Percentiles rank a stretch among this genome's conserved stretches.
These are phyloP conservation scores for Handroanthus guayacan DNA, from an alignment of 257 asterid species.

Conservation along the genomic window DNA sequence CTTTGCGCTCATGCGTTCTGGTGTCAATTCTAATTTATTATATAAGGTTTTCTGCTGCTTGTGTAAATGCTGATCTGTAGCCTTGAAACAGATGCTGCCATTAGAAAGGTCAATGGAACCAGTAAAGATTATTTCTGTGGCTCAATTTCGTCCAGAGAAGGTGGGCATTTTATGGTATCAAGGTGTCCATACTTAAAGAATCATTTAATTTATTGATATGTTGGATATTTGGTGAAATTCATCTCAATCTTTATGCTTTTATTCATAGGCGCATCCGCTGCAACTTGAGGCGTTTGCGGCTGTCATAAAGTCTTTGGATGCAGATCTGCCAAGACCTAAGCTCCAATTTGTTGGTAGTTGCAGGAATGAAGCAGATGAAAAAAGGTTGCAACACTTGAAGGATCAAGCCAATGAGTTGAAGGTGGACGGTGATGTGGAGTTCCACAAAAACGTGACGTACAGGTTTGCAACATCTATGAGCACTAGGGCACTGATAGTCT, in stretches of 20 bases:
- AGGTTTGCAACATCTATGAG: conserved; percentile 53
- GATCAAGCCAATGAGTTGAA: conserved; percentile 72
- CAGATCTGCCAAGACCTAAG: conserved; percentile 67
- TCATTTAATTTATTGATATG: conserved; percentile 23
- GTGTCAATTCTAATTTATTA: not conserved
- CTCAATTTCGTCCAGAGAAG: conserved; percentile 99
- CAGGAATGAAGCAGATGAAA: conserved; percentile 93
- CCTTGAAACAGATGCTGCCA: conserved; percentile 67
- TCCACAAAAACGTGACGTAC: conserved; percentile 83
- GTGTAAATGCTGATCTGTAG: conserved; percentile 37
- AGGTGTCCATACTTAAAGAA: conserved; percentile 51
- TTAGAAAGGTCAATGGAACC: conserved; percentile 72
- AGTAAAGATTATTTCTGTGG: conserved; percentile 80
- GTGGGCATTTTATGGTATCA: conserved; percentile 69
- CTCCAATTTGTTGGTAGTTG: conserved; percentile 96
- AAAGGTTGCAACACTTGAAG: conserved; percentile 80
- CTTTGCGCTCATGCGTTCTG: not conserved
- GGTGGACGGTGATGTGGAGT: conserved; percentile 82
- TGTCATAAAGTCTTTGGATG: conserved; percentile 60
- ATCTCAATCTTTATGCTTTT: conserved; percentile 38
- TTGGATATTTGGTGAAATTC: conserved; percentile 33
- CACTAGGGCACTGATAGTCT: not conserved
- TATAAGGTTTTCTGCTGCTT: conserved; percentile 22
- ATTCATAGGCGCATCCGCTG: conserved; percentile 74
- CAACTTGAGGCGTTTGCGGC: conserved; percentile 94